Evolutionary conservation across 441 rosid genomes (phyloP), one percentile per base, ranked within the genome.

Genomic region (Erodium moschatum): DNA sequence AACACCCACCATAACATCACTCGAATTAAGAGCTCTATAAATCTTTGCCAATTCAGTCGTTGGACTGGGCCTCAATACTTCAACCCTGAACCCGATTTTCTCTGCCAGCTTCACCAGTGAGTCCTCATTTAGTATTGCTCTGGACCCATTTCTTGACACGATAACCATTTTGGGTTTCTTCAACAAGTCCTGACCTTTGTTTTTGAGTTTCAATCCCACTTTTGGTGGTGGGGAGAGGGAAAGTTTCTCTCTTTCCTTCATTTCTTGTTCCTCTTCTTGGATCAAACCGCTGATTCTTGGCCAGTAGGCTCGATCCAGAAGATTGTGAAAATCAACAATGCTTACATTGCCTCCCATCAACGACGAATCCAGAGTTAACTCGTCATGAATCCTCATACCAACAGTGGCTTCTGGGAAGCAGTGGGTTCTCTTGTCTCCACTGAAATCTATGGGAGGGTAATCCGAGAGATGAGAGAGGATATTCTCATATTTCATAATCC

Each of bases 1-100:
- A 19, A 93, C 98, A 52, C 97, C 98, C 29, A 93, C 74, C 96
- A 90, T 83, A 0, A 85, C 96, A 66, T 90, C 89, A 64, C 98
- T 92, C 0, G 96, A 81, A 74, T 90, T 90, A 35, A 90, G 76
- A 60, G 67, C 82, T 0, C 69, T 66, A 50, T 90, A 90, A 42
- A 89, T 86, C 85, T 75, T 86, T 15, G 96, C 88, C 77, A 92
- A 76, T 68, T 92, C 98, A 10, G 90, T 82, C 0, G 83, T 86
- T 20, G 44, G 60, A 7, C 73, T 77, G 6, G 98, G 98, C 73
- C 81, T 85, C 40, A 89, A 27, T 61, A 93, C 78, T 75, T 84
- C 79, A 0, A 93, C 96, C 18, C 1, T 42, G 46, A 89, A 93
- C 12, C 98, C 97, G 2, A 84, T 81, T 24, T 81, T 71, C 77